Base-by-base conservation (phyloP, 305 asterid genomes). In the Fraxinus sp. region DNA sequence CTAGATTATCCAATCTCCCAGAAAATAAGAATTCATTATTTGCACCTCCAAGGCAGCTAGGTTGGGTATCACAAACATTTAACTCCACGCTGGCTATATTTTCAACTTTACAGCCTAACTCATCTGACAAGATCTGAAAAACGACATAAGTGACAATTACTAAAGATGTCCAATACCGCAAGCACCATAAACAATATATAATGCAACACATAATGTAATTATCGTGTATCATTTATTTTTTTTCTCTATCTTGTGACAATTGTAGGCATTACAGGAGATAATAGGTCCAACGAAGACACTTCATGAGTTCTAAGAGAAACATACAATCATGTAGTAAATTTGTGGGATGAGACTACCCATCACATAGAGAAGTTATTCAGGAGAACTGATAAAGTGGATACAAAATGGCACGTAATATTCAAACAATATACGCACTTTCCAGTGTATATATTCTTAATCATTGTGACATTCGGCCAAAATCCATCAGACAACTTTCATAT, bases 11-110 rank as follows among this genome's bases (percentile, higher is more conserved):
- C 91, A 96, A 82, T 90, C 99, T 94, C 88, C 99, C 99, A 88
- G 99, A 96, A 88, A 93, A 94, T 89, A 96, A 88, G 92, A 96
- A 93, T 88, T 95, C 98, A 66, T 94, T 90, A 83, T 91, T 92
- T 80, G 95, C 98, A 91, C 98, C 99, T 86, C 98, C 99, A 80
- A 94, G 97, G 88, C 99, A 96, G 89, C 99, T 94, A 80, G 99
- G 92, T 88, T 96, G 98, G 84, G 95, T 96, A 86, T 96, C 99
- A 57, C 98, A 96, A 82, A 96, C 91, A 89, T 96, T 96, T 88
- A 96, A 88, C 88, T 94, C 99, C 68, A 96, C 84, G 88, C 90
- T 92, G 37, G 89, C 96, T 78, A 96, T 94, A 85, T 94, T 97
- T 75, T 91, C 90, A 90, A 89, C 91, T 84, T 90, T 86, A 89